Evolutionary conservation across 345 rosid species (phyloP).

Genomic region (Camelina laxa): DNA sequence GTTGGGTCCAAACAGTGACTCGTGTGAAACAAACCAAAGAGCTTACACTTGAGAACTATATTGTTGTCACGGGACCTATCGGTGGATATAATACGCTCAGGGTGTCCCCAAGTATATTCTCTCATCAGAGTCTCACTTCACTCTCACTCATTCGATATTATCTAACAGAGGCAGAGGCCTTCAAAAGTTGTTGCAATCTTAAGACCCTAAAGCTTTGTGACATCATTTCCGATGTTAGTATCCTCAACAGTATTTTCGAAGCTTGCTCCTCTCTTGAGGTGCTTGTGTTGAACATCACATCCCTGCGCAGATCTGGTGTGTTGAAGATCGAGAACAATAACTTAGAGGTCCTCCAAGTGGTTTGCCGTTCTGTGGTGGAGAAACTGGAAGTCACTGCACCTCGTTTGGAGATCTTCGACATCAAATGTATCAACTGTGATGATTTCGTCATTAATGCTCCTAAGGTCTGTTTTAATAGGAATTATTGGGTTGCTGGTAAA

Average conservation of each 20-base stretch:
- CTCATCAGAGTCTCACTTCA: slow-evolving; percentile 11
- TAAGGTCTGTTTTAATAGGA: background rate
- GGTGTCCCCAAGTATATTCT: background rate
- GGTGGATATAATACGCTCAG: background rate
- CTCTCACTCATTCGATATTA: slow-evolving; percentile 13
- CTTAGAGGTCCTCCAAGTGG: slow-evolving; percentile 21
- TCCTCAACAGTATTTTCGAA: background rate
- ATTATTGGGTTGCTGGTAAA: background rate
- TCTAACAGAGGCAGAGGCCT: background rate
- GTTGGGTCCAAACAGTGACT: slow-evolving; percentile 21
- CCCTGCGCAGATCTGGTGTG: background rate
- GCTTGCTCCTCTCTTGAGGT: slow-evolving; percentile 36
- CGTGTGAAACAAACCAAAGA: slow-evolving; percentile 5
- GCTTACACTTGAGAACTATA: background rate
- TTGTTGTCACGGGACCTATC: background rate
- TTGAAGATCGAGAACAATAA: slow-evolving; percentile 33
- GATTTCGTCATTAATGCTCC: slow-evolving; percentile 19
- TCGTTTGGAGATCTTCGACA: slow-evolving; percentile 25
- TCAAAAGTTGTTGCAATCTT: slow-evolving; percentile 13
- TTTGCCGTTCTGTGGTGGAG: background rate
- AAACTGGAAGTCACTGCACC: background rate
- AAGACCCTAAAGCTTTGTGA: slow-evolving; percentile 24
- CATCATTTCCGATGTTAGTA: background rate
- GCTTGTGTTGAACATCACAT: slow-evolving; percentile 7
- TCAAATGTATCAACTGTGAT: background rate